phyloP scores from a whole-genome alignment of 805 yeast genomes.

The Lachancea meyersii region DNA sequence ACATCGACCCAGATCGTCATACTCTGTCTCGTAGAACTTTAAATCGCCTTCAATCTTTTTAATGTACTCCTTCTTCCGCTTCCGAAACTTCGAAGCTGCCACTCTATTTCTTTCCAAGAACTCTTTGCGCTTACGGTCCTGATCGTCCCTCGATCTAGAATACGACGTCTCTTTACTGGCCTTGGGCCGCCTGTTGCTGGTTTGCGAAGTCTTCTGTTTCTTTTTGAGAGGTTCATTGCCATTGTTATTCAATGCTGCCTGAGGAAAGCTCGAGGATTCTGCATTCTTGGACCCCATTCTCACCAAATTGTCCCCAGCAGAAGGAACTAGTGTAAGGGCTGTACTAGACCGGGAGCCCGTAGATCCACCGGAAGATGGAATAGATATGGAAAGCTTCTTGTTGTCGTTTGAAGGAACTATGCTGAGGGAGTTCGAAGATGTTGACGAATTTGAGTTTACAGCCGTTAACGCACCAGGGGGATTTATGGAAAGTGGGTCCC shows the following conservation, averaged over 20 bases:
- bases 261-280: background rate
- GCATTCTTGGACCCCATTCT: background rate
- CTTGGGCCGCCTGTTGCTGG: background rate
- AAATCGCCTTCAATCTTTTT: constrained; percentile 77
- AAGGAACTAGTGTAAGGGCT: background rate
- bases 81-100: constrained; percentile 94
- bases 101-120: constrained; percentile 86
- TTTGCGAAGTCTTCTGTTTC: background rate
- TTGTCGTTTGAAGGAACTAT: background rate
- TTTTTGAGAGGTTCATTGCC: constrained; percentile 1
- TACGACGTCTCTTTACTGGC: background rate
- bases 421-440: constrained; percentile 1
- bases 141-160: constrained; percentile 43
- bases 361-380: background rate
- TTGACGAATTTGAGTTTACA: constrained; percentile 9
- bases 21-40: constrained; percentile 61
- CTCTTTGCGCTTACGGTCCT: constrained; percentile 56
- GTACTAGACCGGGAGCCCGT: background rate
- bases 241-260: background rate
- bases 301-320: background rate
- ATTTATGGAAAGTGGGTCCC: background rate
- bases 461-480: constrained; percentile 7
- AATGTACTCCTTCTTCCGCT: constrained; percentile 84
- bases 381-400: background rate
- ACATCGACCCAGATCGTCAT: constrained; percentile 47